Percentiles rank a stretch among this genome's conserved stretches.
Conservation (phyloP, 768 basidiomycete genomes). For the Cyclocybe cylindracea region DNA sequence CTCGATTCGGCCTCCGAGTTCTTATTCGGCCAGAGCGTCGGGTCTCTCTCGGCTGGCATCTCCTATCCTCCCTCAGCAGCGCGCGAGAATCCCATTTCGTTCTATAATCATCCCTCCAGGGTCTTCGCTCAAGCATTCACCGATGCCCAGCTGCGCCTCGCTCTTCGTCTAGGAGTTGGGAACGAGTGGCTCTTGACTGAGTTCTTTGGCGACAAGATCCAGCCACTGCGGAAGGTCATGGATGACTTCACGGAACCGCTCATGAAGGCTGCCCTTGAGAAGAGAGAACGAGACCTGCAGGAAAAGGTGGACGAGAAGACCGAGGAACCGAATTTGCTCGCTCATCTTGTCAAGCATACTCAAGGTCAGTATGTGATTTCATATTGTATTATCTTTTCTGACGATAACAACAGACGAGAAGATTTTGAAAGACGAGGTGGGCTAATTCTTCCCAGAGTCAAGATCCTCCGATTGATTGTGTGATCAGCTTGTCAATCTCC, state of each 20-base stretch:
- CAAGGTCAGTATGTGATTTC: slow-evolving; percentile 17
- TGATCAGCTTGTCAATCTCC: slow-evolving; percentile 18
- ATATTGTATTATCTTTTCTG: background rate
- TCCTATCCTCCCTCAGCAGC: slow-evolving; percentile 43
- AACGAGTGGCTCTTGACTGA: slow-evolving; percentile 38
- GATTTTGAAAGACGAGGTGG: slow-evolving; percentile 38
- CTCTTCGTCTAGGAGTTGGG: slow-evolving; percentile 39
- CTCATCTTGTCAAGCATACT: slow-evolving; percentile 52
- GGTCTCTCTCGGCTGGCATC: slow-evolving; percentile 49
- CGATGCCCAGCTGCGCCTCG: slow-evolving; percentile 37
- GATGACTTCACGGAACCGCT: slow-evolving; percentile 52
- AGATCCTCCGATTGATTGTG: slow-evolving; percentile 1
- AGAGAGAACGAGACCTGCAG: slow-evolving; percentile 33
- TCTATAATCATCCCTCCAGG: slow-evolving; percentile 34
- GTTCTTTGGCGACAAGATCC: slow-evolving; percentile 48
- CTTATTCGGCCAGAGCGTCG: slow-evolving; percentile 53
- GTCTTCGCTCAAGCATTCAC: slow-evolving; percentile 50
- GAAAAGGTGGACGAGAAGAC: slow-evolving; percentile 6
- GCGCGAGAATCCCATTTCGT: slow-evolving; percentile 22
- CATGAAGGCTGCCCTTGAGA: slow-evolving; percentile 41
- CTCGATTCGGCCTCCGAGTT: slow-evolving; percentile 65
- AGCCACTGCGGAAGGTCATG: slow-evolving; percentile 43
- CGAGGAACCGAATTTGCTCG: slow-evolving; percentile 40
- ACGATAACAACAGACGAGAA: slow-evolving; percentile 16
- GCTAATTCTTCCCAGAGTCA: background rate